These are phyloP conservation scores for Penicillium dipodomyicola DNA, from an alignment of 495 filamentous ascomycete species.

Conservation along the genomic window DNA sequence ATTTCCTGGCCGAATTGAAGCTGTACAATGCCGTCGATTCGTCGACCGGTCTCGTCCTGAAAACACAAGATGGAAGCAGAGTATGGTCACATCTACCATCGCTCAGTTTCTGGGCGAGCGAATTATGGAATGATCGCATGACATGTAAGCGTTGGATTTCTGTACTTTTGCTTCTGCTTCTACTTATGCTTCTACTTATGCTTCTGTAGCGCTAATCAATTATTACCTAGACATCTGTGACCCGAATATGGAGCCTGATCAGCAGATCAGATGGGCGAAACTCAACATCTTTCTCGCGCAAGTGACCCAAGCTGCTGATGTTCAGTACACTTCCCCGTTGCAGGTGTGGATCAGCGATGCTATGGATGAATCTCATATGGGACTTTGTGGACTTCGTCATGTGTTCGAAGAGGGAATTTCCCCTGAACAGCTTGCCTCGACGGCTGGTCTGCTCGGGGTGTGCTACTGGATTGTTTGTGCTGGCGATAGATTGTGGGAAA, in stretches of 20 bases:
- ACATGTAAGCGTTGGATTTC: not conserved
- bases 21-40: conserved; percentile 7
- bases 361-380: conserved; percentile 1
- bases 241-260: not conserved
- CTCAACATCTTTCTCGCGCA: conserved; percentile 2
- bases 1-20: not conserved
- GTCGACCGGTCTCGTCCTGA: not conserved
- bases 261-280: conserved; percentile 6
- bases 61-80: conserved; percentile 1
- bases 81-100: conserved; percentile 5
- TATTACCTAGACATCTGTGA: not conserved
- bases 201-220: not conserved
- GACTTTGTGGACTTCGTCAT: not conserved
- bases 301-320: conserved; percentile 1
- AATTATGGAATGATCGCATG: not conserved
- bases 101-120: not conserved
- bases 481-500: conserved; percentile 7
- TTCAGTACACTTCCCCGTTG: not conserved
- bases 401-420: conserved; percentile 1
- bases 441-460: conserved; percentile 1
- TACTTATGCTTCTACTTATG: no score
- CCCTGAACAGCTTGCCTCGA: not conserved
- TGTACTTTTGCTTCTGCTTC: not conserved
- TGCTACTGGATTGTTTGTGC: conserved; percentile 6
- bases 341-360: conserved; percentile 2